Conservation (phyloP, 1,284 basidiomycete species). For the Cystobasidiaceae sp. region DNA sequence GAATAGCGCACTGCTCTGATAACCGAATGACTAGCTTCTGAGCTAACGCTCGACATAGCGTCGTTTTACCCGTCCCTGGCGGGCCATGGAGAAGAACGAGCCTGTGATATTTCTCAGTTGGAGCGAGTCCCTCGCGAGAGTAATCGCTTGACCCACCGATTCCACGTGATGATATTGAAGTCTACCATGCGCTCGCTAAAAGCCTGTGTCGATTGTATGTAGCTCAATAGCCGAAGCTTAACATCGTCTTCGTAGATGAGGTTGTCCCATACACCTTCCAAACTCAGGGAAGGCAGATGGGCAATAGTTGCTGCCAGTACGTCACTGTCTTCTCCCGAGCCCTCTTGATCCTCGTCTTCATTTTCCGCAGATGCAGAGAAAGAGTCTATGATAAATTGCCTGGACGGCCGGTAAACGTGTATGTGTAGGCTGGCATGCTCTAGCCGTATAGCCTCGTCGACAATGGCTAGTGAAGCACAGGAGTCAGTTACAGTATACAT, state of each 20-base stretch:
- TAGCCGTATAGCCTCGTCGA: slow-evolving; percentile 15
- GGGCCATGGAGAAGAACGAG: slow-evolving; percentile 92
- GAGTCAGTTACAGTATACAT: slow-evolving; percentile 46
- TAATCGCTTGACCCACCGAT: slow-evolving; percentile 54
- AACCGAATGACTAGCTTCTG: slow-evolving; percentile 92
- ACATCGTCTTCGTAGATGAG: slow-evolving; percentile 85
- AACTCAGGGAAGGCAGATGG: slow-evolving; percentile 70
- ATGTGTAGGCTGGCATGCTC: slow-evolving; percentile 57
- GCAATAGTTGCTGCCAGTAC: slow-evolving; percentile 80
- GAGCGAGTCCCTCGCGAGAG: neutral
- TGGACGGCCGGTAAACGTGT: slow-evolving; percentile 78
- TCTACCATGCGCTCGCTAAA: slow-evolving; percentile 86
- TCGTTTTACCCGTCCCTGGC: slow-evolving; percentile 96
- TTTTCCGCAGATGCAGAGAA: slow-evolving; percentile 60
- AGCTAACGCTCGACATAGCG: slow-evolving; percentile 84
- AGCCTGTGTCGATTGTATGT: slow-evolving; percentile 86
- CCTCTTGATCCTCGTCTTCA: slow-evolving; percentile 56
- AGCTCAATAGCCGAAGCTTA: slow-evolving; percentile 81
- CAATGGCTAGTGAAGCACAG: neutral
- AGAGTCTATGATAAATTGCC: slow-evolving; percentile 67
- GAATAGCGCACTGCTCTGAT: slow-evolving; percentile 60
- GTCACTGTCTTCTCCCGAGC: slow-evolving; percentile 36
- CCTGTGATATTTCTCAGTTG: slow-evolving; percentile 38
- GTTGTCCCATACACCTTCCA: slow-evolving; percentile 82
- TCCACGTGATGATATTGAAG: slow-evolving; percentile 90